Base-by-base conservation (phyloP, 192 early-diverging fungal species). In the Phycomyces nitens region DNA sequence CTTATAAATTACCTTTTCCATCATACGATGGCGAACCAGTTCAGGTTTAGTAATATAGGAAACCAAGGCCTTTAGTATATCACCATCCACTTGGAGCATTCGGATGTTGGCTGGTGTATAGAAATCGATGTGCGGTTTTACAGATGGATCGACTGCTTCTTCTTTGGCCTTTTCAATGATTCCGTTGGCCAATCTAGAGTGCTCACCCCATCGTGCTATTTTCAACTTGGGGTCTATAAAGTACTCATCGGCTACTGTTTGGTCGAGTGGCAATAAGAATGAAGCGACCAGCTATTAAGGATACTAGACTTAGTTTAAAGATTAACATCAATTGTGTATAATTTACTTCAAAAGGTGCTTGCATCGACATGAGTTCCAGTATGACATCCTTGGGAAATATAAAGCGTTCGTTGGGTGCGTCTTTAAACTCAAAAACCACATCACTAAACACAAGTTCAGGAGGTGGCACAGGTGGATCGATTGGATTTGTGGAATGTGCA, bases 391-490 rank as follows among this genome's bases (percentile, higher is more conserved):
- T 76, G 4, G 87, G 87, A 41, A 89, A 69, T 23, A 78, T 56
- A 47, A 80, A 83, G 6, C 75, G 70, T 27, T 77, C 75, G 20
- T 70, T 69, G 5, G 76, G 63, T 47, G 70, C 66, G 5, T 89
- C 87, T 16, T 73, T 73, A 71, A 89, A 83, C 59, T 84, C 81
- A 54, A 89, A 70, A 3, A 79, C 75, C 41, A 89, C 63, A 21
- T 80, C 78, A 34, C 34, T 38, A 29, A 62, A 64, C 22, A 69
- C 62, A 21, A 69, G 51, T 53, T 59, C 3, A 3, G 27, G 10
- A 41, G 62, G 50, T 60, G 21, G 21, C 40, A 39, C 42, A 23
- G 20, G n/a, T n/a, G n/a, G n/a, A n/a, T n/a, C n/a, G n/a, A n/a
- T n/a, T n/a, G n/a, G n/a, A n/a, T n/a, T n/a, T n/a, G n/a, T n/a